Evolutionary conservation across 176 grass and related monocot genomes (phyloP).

Genomic region (Paspalum notatum): DNA sequence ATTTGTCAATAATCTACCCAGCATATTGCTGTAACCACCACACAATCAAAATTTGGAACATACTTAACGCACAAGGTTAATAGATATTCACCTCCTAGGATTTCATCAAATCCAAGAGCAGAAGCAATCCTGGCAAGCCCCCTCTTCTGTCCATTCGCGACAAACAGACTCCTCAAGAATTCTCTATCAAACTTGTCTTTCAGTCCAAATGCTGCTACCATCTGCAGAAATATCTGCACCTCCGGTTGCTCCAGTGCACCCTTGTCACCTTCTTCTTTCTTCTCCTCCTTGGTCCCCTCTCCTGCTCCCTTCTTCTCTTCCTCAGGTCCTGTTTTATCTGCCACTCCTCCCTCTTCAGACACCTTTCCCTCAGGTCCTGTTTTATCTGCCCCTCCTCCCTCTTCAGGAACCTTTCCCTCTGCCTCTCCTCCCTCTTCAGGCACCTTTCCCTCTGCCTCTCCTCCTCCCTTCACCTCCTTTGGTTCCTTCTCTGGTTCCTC

Average conservation of each 20-base stretch:
- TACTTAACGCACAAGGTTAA: conserved; percentile 23
- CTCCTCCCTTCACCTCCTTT: conserved; percentile 27
- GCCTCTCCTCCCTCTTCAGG: conserved; percentile 18
- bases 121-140: conserved; percentile 65
- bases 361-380: conserved; percentile 26
- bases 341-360: conserved; percentile 18
- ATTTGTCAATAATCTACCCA: conserved; percentile 1
- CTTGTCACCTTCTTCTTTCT: conserved; percentile 32
- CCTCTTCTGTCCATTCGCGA: conserved; percentile 64
- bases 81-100: conserved; percentile 57
- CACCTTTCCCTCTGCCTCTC: not conserved
- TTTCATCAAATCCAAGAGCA: conserved; percentile 57
- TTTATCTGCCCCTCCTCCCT: conserved; percentile 38
- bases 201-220: conserved; percentile 62
- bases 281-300: conserved; percentile 26
- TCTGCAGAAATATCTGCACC: conserved; percentile 72
- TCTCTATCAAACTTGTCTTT: conserved; percentile 62
- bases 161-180: conserved; percentile 69
- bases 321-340: conserved; percentile 39
- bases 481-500: conserved; percentile 43
- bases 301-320: conserved; percentile 31
- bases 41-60: conserved; percentile 3
- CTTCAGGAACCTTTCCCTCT: conserved; percentile 23
- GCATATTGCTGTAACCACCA: not conserved
- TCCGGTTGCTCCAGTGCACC: conserved; percentile 42